These are phyloP conservation scores for Gentiana macrophylla DNA, from an alignment of 257 asterid genomes.

Conservation along the genomic window DNA sequence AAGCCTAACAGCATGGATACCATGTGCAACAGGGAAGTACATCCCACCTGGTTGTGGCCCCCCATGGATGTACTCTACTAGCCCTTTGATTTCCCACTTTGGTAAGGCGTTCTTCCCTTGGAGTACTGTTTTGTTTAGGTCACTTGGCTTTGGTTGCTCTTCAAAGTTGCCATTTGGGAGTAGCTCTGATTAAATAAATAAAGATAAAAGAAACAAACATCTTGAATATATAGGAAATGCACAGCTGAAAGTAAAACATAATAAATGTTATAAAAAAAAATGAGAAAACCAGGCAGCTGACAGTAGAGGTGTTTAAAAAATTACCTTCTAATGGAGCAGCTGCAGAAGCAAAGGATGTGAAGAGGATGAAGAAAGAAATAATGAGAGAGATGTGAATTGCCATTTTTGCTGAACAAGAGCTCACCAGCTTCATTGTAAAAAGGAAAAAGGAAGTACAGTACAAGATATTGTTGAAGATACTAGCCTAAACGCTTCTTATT, in stretches of 20 bases:
- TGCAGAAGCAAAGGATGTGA: slow-evolving; percentile 20
- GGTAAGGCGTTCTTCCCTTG: slow-evolving; percentile 52
- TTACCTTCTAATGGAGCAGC: slow-evolving; percentile 39
- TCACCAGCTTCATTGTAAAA: too few species aligned
- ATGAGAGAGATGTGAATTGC: slow-evolving; percentile 19
- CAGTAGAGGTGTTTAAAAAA: not conserved
- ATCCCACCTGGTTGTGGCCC: slow-evolving; percentile 96
- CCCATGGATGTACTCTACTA: slow-evolving; percentile 76
- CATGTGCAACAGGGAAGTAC: slow-evolving; percentile 80
- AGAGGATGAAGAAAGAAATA: slow-evolving; percentile 29
- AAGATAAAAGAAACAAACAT: not conserved
- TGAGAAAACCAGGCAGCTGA: too few species aligned
- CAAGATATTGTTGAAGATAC: too few species aligned
- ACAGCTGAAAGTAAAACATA: not conserved
- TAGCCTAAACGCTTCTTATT: too few species aligned
- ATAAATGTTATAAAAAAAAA: not conserved
- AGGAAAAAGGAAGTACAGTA: too few species aligned
- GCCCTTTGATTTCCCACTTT: slow-evolving; percentile 70
- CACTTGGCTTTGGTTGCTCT: slow-evolving; percentile 46
- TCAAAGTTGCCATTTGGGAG: slow-evolving; percentile 83
- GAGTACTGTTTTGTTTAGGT: slow-evolving; percentile 48
- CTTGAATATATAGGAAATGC: not conserved
- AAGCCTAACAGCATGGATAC: slow-evolving; percentile 81
- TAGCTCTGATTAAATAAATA: slow-evolving; percentile 30
- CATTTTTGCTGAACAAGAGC: slow-evolving; percentile 20